A percentile compares a stretch with the other conserved stretches of the same genome.
phyloP scores from a whole-genome alignment of 345 rosid species.

The Lumnitzera racemosa region DNA sequence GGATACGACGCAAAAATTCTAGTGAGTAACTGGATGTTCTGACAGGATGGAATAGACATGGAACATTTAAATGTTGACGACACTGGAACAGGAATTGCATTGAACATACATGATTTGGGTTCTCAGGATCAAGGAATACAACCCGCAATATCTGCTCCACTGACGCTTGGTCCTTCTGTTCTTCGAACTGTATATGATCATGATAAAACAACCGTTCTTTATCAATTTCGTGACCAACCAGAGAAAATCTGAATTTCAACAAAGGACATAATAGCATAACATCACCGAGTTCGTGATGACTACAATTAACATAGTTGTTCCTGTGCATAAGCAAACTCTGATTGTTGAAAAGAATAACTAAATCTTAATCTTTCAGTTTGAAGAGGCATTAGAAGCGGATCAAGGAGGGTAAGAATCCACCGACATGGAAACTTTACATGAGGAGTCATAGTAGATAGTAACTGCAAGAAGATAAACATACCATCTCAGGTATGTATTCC shows the following conservation, averaged over 20 bases:
- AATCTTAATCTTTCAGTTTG: no score
- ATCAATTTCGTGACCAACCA: no score
- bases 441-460: no score
- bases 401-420: not conserved
- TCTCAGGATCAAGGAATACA: conserved; percentile 55
- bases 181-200: conserved; percentile 51
- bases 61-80: not conserved
- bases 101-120: conserved; percentile 41
- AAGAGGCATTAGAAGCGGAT: not conserved
- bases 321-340: not conserved
- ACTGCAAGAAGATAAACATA: conserved; percentile 12
- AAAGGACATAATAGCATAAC: no score
- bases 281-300: no score
- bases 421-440: not conserved
- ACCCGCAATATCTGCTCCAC: conserved; percentile 62
- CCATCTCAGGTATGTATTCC: conserved; percentile 76
- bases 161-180: conserved; percentile 57
- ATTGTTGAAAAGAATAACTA: no score
- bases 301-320: not conserved
- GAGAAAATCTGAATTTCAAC: no score
- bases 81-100: not conserved
- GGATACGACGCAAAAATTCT: conserved; percentile 2
- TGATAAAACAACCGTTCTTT: not conserved
- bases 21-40: no score
- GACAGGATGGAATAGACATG: no score